A percentile compares a stretch with the other conserved stretches of the same genome.
These are phyloP conservation scores for Agaricus blazei DNA, from an alignment of 768 basidiomycete genomes.

Conservation along the genomic window DNA sequence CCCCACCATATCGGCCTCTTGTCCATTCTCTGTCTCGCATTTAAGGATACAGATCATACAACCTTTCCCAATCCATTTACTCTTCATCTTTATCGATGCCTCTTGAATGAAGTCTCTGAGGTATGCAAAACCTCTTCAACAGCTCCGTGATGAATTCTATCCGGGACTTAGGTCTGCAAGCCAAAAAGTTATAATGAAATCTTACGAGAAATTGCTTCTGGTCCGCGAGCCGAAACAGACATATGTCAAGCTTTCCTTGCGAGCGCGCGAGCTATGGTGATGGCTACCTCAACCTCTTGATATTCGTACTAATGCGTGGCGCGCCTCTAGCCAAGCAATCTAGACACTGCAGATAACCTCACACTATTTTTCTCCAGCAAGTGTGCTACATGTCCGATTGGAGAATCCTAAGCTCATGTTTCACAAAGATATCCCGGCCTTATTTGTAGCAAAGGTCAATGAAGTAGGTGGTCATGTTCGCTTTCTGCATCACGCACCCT, in stretches of 20 bases:
- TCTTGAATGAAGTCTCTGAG: slow-evolving; percentile 71
- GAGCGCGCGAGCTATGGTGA: slow-evolving; percentile 36
- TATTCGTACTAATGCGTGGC: background rate
- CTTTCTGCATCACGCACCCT: background rate
- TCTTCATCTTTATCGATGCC: slow-evolving; percentile 58
- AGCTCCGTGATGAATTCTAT: background rate
- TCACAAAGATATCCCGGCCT: slow-evolving; percentile 42
- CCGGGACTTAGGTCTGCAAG: slow-evolving; percentile 45
- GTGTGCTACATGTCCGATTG: slow-evolving; percentile 8
- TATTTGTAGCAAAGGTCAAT: slow-evolving; percentile 49
- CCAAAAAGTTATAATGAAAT: slow-evolving; percentile 54
- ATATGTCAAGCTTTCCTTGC: slow-evolving; percentile 40
- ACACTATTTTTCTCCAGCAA: slow-evolving; percentile 57
- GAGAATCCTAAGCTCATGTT: background rate
- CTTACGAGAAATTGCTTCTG: slow-evolving; percentile 35
- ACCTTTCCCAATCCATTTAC: slow-evolving; percentile 53
- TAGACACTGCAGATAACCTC: slow-evolving; percentile 49
- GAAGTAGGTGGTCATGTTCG: slow-evolving; percentile 2
- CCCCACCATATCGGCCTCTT: slow-evolving; percentile 76
- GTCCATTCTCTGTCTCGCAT: slow-evolving; percentile 54
- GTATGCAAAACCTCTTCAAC: slow-evolving; percentile 26
- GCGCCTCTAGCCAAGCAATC: slow-evolving; percentile 32
- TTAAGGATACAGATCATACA: slow-evolving; percentile 52
- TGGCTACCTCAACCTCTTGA: background rate
- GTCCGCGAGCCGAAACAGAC: slow-evolving; percentile 37